Evolutionary conservation across 164 flowering plant genomes (phyloP).

Genomic region (Vitis rupestris): DNA sequence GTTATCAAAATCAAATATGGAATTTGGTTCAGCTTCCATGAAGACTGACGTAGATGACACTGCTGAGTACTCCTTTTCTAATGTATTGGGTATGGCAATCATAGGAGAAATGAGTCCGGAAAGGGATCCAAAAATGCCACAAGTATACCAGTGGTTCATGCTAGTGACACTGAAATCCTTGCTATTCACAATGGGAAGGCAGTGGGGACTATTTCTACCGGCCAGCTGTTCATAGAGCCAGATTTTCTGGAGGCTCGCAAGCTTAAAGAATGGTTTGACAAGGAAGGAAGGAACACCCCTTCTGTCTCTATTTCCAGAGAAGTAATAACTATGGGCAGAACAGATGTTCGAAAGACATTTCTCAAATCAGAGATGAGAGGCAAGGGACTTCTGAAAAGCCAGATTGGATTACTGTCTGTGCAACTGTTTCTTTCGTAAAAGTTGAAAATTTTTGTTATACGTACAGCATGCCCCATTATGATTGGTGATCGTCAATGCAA

Average conservation of each 20-base stretch:
- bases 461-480: slow-evolving; percentile 83
- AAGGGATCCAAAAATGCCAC: no score
- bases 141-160: no score
- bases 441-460: slow-evolving; percentile 81
- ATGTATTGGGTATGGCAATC: no score
- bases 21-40: no score
- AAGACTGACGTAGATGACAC: no score
- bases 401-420: slow-evolving; percentile 85
- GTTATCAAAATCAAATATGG: no score
- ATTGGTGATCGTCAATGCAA: slow-evolving; percentile 83
- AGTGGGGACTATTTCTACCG: slow-evolving; percentile 67
- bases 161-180: no score
- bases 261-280: slow-evolving; percentile 73
- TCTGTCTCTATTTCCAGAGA: slow-evolving; percentile 78
- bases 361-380: slow-evolving; percentile 88
- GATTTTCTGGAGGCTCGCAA: slow-evolving; percentile 66
- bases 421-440: slow-evolving; percentile 59
- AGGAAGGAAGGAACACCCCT: slow-evolving; percentile 57
- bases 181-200: slow-evolving; percentile 58
- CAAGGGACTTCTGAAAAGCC: slow-evolving; percentile 96
- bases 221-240: slow-evolving; percentile 78
- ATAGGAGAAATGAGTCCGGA: no score
- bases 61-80: no score
- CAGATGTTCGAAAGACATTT: slow-evolving; percentile 69
- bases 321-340: slow-evolving; percentile 33